Conservation (phyloP, 73 alveolate species). For the Diophrys appendiculata region DNA sequence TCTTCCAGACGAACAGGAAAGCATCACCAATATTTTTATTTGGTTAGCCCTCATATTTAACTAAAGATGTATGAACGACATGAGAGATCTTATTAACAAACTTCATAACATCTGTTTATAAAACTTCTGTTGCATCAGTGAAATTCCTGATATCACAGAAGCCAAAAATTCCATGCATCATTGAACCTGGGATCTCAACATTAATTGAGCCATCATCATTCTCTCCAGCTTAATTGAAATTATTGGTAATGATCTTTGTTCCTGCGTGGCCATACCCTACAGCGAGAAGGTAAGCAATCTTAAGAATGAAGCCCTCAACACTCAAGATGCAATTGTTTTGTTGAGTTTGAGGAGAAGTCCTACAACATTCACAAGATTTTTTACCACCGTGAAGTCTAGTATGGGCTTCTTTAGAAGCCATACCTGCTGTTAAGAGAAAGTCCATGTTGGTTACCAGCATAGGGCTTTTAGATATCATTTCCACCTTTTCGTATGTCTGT, state of each 20-base stretch:
- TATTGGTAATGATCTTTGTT: slow-evolving; percentile 67
- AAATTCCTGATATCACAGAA: slow-evolving; percentile 91
- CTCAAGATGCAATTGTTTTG: slow-evolving; percentile 1
- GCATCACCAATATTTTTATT: slow-evolving; percentile 99
- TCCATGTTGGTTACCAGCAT: slow-evolving; percentile 49
- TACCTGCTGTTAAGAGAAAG: slow-evolving; percentile 41
- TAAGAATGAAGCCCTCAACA: slow-evolving; percentile 34
- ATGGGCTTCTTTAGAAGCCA: not conserved
- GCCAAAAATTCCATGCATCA: slow-evolving; percentile 81
- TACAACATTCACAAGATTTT: not conserved
- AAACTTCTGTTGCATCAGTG: slow-evolving; percentile 83
- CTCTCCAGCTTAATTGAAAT: not conserved
- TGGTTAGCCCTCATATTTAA: slow-evolving; percentile 95
- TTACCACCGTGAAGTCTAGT: not conserved
- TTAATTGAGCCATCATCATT: not conserved
- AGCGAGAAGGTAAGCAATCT: slow-evolving; percentile 68
- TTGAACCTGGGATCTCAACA: slow-evolving; percentile 52
- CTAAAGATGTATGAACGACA: slow-evolving; percentile 91
- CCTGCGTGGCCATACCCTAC: slow-evolving; percentile 94
- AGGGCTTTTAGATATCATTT: slow-evolving; percentile 62
- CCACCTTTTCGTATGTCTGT: slow-evolving; percentile 70
- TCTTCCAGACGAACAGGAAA: slow-evolving; percentile 91
- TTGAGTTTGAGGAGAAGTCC: not conserved
- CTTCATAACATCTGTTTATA: slow-evolving; percentile 88
- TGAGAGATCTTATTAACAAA: slow-evolving; percentile 96